A percentile compares a stretch with the other conserved stretches of the same genome.
Conservation (phyloP, 768 basidiomycete species). For the Psilocybe tampanensis region DNA sequence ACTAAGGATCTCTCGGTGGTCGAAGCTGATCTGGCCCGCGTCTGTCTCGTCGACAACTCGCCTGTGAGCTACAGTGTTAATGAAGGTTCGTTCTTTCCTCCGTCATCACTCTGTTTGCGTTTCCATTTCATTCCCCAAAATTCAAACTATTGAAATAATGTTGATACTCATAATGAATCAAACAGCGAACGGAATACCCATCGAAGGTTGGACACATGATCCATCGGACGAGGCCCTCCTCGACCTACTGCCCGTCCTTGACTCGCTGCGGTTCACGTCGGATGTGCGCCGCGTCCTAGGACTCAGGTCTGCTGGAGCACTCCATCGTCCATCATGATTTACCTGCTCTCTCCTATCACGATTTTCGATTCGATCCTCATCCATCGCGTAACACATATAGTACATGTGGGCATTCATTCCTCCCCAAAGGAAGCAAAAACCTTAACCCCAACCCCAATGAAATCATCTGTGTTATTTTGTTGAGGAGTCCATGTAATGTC, state of each 20-base stretch:
- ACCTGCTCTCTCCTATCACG: background rate
- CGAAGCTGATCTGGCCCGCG: constrained; percentile 87
- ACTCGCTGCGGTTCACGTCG: constrained; percentile 92
- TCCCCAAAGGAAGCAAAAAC: background rate
- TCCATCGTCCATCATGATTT: constrained; percentile 3
- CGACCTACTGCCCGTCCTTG: constrained; percentile 92
- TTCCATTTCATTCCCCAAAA: background rate
- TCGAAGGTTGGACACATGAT: constrained; percentile 99
- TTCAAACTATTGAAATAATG: too few relatives aligned
- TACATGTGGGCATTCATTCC: too few relatives aligned
- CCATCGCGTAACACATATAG: too few relatives aligned
- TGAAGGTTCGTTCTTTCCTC: too few relatives aligned
- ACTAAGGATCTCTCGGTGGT: constrained; percentile 90
- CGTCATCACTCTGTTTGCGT: constrained; percentile 15
- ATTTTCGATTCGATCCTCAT: too few relatives aligned
- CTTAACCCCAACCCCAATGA: background rate
- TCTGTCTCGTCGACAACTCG: constrained; percentile 96
- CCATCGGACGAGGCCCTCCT: constrained; percentile 95
- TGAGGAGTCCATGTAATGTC: too few relatives aligned
- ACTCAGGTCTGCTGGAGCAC: constrained; percentile 48
- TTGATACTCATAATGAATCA: too few relatives aligned
- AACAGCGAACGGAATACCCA: constrained; percentile 95
- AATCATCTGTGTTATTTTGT: background rate
- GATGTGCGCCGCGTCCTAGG: constrained; percentile 95
- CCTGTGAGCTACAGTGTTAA: constrained; percentile 91